Conservation (phyloP, 1,139 yeast genomes). For the Yamadazyma atmosphaerica region DNA sequence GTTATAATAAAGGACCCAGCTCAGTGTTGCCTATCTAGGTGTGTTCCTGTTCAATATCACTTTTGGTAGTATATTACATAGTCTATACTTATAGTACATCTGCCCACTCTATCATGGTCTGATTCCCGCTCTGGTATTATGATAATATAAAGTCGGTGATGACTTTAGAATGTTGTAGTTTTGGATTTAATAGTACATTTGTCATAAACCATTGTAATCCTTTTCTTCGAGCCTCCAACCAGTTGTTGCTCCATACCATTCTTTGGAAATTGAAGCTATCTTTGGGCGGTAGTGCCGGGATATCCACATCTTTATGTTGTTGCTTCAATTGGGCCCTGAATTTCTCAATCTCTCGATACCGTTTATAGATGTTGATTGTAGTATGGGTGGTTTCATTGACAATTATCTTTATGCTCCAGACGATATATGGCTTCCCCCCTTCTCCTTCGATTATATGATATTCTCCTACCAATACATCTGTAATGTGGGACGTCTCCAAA, state of each 20-base stretch:
- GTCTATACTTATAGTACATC: background rate
- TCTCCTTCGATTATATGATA: conserved; percentile 41
- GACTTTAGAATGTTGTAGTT: conserved; percentile 43
- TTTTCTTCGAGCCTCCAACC: conserved; percentile 61
- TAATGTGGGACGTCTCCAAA: conserved; percentile 26
- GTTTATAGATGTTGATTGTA: conserved; percentile 51
- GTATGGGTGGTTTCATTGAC: conserved; percentile 46
- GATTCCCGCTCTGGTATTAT: background rate
- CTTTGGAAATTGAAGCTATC: conserved; percentile 47
- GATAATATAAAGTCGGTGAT: conserved; percentile 52
- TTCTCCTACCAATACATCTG: conserved; percentile 42
- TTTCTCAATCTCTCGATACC: conserved; percentile 64
- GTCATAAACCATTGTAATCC: conserved; percentile 76
- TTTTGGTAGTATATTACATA: background rate
- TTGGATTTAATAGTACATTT: conserved; percentile 67
- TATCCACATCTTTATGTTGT: conserved; percentile 36
- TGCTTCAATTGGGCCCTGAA: conserved; percentile 44
- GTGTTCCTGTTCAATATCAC: no score
- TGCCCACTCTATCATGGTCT: background rate
- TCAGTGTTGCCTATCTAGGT: no score
- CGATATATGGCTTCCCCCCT: conserved; percentile 40
- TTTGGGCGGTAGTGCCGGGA: conserved; percentile 72
- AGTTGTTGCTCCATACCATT: conserved; percentile 43
- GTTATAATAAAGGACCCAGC: no score
- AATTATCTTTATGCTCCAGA: conserved; percentile 50